Evolutionary conservation across 2,329 filamentous ascomycete genomes (phyloP).

Genomic region (Exophiala bonariae): DNA sequence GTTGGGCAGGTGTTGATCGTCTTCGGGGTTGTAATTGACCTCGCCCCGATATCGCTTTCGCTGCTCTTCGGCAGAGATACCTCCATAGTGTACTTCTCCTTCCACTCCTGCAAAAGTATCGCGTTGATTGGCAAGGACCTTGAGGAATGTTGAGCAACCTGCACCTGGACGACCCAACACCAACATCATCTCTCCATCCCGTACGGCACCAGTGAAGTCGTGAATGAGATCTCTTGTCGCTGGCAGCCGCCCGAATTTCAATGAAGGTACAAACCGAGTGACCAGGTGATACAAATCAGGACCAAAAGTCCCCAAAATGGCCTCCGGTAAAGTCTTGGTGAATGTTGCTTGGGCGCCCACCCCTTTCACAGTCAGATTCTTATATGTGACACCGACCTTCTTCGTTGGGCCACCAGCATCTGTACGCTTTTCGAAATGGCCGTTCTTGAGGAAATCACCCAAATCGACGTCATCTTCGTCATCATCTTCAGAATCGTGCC

Average conservation of each 20-base stretch:
- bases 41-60: constrained; percentile 70
- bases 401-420: constrained; percentile 66
- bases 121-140: constrained; percentile 71
- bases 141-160: constrained; percentile 76
- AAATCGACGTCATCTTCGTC: constrained; percentile 61
- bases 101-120: constrained; percentile 64
- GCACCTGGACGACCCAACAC: constrained; percentile 72
- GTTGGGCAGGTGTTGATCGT: constrained; percentile 72
- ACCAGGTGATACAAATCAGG: constrained; percentile 72
- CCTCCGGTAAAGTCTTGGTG: constrained; percentile 71
- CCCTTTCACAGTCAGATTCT: constrained; percentile 73
- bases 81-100: constrained; percentile 71
- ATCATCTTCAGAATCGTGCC: constrained; percentile 28
- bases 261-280: constrained; percentile 52
- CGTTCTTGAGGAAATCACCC: constrained; percentile 69
- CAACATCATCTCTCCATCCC: constrained; percentile 71
- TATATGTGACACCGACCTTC: constrained; percentile 76
- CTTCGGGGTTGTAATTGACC: constrained; percentile 76
- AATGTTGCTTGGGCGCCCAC: constrained; percentile 66
- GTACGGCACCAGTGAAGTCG: constrained; percentile 67
- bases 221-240: constrained; percentile 60
- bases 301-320: constrained; percentile 75
- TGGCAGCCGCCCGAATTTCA: constrained; percentile 49
- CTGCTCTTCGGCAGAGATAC: constrained; percentile 67
- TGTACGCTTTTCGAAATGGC: constrained; percentile 72